A percentile compares a stretch with the other conserved stretches of the same genome.
phyloP scores from a whole-genome alignment of 257 asterid genomes.

The Agastache rugosa region DNA sequence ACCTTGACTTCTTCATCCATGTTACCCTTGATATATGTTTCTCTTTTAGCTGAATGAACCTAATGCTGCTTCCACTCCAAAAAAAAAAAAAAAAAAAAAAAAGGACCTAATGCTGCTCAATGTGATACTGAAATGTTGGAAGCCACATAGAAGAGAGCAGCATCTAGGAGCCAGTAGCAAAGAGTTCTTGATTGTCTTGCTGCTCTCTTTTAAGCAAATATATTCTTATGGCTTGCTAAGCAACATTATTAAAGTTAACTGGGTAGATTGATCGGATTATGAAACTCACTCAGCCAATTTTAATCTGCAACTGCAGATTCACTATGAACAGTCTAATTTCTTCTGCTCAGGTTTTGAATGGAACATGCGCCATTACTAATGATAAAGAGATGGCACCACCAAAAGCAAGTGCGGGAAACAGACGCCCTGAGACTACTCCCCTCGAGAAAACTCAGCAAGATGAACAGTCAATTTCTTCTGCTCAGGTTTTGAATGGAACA shows the following conservation, averaged over 20 bases:
- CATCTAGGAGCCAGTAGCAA: too few species aligned
- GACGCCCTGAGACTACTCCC: neutral
- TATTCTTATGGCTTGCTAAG: neutral
- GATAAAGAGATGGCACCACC: neutral
- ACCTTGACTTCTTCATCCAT: neutral
- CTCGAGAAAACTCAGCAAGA: constrained; percentile 11
- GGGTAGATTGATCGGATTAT: too few species aligned
- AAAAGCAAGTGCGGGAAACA: neutral
- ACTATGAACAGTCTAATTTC: too few species aligned
- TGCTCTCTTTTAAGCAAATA: neutral
- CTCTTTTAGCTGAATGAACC: neutral
- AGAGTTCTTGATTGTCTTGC: neutral
- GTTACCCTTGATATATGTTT: constrained; percentile 1
- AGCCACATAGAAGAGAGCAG: too few species aligned
- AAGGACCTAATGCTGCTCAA: neutral
- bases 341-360: neutral
- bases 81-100: too few species aligned
- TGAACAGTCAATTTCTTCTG: too few species aligned
- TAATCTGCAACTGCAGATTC: too few species aligned
- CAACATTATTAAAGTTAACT: neutral
- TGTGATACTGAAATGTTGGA: neutral
- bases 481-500: too few species aligned
- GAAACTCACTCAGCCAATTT: neutral
- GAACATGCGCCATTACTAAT: neutral
- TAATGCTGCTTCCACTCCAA: neutral